Evolutionary conservation across 805 yeast species (phyloP).

Genomic region (Clavispora carvajalis): DNA sequence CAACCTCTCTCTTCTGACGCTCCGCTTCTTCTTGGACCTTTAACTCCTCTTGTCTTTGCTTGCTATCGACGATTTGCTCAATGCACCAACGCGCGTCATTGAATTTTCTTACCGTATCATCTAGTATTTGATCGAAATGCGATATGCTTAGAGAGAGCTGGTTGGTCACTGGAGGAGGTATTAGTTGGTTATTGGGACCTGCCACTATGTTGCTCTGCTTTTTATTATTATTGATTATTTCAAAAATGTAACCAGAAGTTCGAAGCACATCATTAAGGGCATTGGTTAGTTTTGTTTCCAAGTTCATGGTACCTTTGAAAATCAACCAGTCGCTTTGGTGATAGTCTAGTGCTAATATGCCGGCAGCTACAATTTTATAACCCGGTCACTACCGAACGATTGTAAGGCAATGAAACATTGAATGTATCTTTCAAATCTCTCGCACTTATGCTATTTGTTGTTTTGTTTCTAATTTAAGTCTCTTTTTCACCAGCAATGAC

Average conservation of each 20-base stretch:
- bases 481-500: too few species aligned
- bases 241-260: slow-evolving; percentile 40
- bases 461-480: too few species aligned
- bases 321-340: not conserved
- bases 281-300: slow-evolving; percentile 34
- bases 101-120: slow-evolving; percentile 36
- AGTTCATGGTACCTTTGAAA: slow-evolving; percentile 23
- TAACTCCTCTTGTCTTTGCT: slow-evolving; percentile 37
- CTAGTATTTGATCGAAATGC: slow-evolving; percentile 38
- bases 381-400: too few species aligned
- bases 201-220: slow-evolving; percentile 37
- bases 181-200: slow-evolving; percentile 38
- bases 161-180: slow-evolving; percentile 31
- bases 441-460: too few species aligned
- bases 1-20: slow-evolving; percentile 27
- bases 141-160: slow-evolving; percentile 31
- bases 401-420: too few species aligned
- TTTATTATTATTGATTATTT: slow-evolving; percentile 36
- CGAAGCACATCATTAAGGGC: slow-evolving; percentile 38
- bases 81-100: slow-evolving; percentile 42
- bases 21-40: slow-evolving; percentile 33
- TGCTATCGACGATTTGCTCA: slow-evolving; percentile 37
- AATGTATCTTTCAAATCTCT: too few species aligned
- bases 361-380: not conserved
- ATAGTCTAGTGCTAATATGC: not conserved